Base-by-base conservation (phyloP, 176 grass and related monocot species). In the Avena insularis region DNA sequence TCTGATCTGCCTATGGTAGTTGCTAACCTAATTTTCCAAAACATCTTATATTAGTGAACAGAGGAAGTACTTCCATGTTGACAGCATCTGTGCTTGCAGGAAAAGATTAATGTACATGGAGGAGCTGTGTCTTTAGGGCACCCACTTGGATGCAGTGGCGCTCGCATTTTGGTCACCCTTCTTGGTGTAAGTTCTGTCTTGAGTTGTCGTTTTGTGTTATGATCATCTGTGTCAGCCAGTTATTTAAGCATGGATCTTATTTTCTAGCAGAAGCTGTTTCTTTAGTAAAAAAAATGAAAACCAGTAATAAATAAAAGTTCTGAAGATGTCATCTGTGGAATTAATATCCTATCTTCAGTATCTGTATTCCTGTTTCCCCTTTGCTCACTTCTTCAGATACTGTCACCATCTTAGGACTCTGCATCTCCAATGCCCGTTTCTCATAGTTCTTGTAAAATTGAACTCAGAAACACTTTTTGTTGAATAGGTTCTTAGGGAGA, bases 31-130 rank as follows among this genome's bases (percentile, higher is more conserved):
- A 1, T 43, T 43, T 43, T 6, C 40, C 40, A 43, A 43, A 43
- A 43, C 40, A 43, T 43, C 6, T 43, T 43, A 43, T 43, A 6
- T 43, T 7, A 43, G 40, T 43, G 40, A 43, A 43, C 40, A 43
- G 40, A 43, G 40, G 40, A 43, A 43, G 40, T 43, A 71, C 19
- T 56, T 75, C 17, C 46, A 27, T 49, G 23, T 25, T 75, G 43
- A 66, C 91, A 95, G 2, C 9, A 9, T 20, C 10, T 75, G 25
- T 29, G 13, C 14, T 61, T 75, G 21, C 57, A 84, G 96, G 96
- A 94, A 59, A 98, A 98, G 71, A 82, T 98, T 67, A 98, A 98
- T 65, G 92, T 98, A 31, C 96, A 98, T 83, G 96, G 96, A 12
- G 96, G 96, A 72, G 93, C 93, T 71, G 96, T 98, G 17, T 92